phyloP scores from a whole-genome alignment of 331 rosid genomes.

The Rhamnella rubrinervis region DNA sequence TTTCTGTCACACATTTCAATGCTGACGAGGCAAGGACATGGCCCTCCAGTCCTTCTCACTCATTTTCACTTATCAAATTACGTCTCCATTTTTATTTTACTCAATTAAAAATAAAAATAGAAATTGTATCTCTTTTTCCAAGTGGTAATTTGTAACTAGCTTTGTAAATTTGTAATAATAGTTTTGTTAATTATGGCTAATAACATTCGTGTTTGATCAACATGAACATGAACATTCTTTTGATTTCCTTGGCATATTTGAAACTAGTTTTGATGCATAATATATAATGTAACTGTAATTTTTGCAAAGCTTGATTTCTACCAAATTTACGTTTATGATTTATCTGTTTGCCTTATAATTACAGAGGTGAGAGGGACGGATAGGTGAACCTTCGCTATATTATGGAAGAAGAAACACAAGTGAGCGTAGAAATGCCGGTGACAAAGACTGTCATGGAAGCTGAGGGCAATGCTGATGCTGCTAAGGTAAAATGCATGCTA shows the following conservation, averaged over 20 bases:
- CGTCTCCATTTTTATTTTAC: background rate
- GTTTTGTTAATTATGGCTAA: too few relatives aligned
- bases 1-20: background rate
- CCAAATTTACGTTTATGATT: too few relatives aligned
- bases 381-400: constrained; percentile 8
- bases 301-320: too few relatives aligned
- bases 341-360: background rate
- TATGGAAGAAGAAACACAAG: constrained; percentile 71
- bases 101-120: background rate
- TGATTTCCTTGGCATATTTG: too few relatives aligned
- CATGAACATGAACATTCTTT: too few relatives aligned
- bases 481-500: constrained; percentile 48
- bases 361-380: constrained; percentile 22
- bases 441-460: constrained; percentile 48
- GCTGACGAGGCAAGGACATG: background rate
- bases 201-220: too few relatives aligned
- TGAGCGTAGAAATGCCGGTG: constrained; percentile 47
- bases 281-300: too few relatives aligned
- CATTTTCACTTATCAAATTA: too few relatives aligned
- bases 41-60: background rate
- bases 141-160: too few relatives aligned
- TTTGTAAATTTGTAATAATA: too few relatives aligned
- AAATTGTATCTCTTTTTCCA: too few relatives aligned
- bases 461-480: constrained; percentile 31
- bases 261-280: too few relatives aligned